Conservation (phyloP, 1,284 basidiomycete species). For the Spongiforma sp. region DNA sequence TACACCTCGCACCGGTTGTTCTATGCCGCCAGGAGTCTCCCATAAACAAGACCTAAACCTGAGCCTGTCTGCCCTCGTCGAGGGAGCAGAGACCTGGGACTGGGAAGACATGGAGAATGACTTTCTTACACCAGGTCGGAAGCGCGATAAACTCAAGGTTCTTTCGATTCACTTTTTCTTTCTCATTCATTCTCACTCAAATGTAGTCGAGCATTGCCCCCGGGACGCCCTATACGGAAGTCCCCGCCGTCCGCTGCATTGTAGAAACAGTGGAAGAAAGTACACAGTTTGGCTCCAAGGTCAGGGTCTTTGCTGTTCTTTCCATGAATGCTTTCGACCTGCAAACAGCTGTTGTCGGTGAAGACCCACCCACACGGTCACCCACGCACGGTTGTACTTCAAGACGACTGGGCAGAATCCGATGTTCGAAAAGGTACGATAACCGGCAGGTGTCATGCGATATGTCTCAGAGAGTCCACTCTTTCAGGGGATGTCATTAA, state of each 20-base stretch:
- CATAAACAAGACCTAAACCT: constrained; percentile 17
- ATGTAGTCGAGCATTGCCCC: constrained; percentile 21
- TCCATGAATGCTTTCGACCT: constrained; percentile 9
- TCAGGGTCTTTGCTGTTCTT: not conserved
- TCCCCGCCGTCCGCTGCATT: constrained; percentile 54
- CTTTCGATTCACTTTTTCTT: not conserved
- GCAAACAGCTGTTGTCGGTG: constrained; percentile 48
- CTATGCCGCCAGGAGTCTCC: constrained; percentile 6
- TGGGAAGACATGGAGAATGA: constrained; percentile 55
- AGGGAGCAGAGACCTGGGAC: constrained; percentile 55
- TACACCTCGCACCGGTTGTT: constrained; percentile 15
- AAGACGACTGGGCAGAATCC: constrained; percentile 69
- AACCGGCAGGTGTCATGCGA: not conserved
- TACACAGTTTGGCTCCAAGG: constrained; percentile 24
- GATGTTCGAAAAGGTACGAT: constrained; percentile 57
- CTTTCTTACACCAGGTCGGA: constrained; percentile 41
- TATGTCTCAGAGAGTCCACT: not conserved
- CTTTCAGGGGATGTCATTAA: constrained; percentile 77
- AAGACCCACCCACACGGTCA: constrained; percentile 47
- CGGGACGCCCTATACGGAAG: constrained; percentile 32
- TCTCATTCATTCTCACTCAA: constrained; percentile 1
- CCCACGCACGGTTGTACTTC: constrained; percentile 54
- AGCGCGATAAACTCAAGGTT: constrained; percentile 29
- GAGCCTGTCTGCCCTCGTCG: constrained; percentile 41
- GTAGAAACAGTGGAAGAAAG: constrained; percentile 49